Conservation (phyloP, 495 filamentous ascomycete species). For the Talaromyces ruber region DNA sequence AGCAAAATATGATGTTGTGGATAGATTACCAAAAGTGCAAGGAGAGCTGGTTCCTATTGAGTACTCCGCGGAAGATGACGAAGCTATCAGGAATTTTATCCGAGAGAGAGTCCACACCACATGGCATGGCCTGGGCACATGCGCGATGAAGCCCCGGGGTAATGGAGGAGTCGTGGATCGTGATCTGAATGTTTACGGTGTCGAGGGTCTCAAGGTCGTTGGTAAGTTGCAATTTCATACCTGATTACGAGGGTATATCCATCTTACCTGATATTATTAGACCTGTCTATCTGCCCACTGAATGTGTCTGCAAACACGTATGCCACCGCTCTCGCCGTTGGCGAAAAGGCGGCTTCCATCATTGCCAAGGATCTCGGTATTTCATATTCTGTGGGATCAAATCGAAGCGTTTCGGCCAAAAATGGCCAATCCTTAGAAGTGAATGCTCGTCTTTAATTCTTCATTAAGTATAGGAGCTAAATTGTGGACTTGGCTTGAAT, state of each 20-base stretch:
- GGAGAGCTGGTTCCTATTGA: conserved; percentile 13
- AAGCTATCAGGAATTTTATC: conserved; percentile 35
- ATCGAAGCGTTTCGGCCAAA: background rate
- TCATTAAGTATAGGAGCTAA: background rate
- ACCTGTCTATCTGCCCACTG: background rate
- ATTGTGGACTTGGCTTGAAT: background rate
- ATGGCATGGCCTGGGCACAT: conserved; percentile 44
- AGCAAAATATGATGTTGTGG: conserved; percentile 24
- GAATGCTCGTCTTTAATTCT: background rate
- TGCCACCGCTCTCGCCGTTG: background rate
- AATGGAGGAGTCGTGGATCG: conserved; percentile 43
- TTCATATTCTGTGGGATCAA: background rate
- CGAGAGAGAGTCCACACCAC: conserved; percentile 36
- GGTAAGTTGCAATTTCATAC: background rate
- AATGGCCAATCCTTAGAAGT: background rate
- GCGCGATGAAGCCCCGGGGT: conserved; percentile 33
- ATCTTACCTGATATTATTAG: background rate
- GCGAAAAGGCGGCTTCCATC: background rate
- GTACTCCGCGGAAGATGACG: conserved; percentile 46
- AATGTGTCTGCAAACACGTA: background rate
- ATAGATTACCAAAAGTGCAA: conserved; percentile 3
- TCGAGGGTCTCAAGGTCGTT: conserved; percentile 35
- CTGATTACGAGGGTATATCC: background rate
- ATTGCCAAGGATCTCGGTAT: background rate
- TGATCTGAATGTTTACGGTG: conserved; percentile 31